These are phyloP conservation scores for Claviceps sp. DNA, from an alignment of 2,329 filamentous ascomycete genomes.

Conservation along the genomic window DNA sequence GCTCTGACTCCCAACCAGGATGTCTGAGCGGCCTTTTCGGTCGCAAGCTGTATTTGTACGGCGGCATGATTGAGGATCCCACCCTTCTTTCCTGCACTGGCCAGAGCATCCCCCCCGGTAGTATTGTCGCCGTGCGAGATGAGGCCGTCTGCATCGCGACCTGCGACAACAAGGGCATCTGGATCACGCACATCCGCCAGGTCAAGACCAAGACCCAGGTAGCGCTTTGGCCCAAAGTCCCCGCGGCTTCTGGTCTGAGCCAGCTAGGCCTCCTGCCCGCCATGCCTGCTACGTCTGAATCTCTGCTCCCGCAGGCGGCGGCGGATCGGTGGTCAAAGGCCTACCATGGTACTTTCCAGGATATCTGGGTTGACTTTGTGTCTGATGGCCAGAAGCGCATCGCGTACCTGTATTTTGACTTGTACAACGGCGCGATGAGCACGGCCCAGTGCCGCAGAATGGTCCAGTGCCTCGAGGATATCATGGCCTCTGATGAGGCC, in stretches of 20 bases:
- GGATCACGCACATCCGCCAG: conserved; percentile 26
- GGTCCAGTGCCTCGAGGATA: conserved; percentile 21
- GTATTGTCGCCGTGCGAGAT: conserved; percentile 22
- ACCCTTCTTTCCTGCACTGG: conserved; percentile 2
- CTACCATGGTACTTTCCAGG: conserved; percentile 20
- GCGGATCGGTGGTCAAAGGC: conserved; percentile 17
- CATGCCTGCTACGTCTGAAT: conserved; percentile 6
- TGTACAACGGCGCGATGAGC: conserved; percentile 31
- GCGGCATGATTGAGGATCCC: conserved; percentile 24
- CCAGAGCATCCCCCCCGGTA: conserved; percentile 8
- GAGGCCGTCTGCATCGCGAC: conserved; percentile 24
- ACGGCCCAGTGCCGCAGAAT: conserved; percentile 24
- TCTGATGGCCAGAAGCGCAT: conserved; percentile 12
- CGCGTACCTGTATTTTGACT: conserved; percentile 28
- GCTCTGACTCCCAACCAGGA: conserved; percentile 27
- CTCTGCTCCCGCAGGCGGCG: conserved; percentile 6
- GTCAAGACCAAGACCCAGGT: conserved; percentile 23
- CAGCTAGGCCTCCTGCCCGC: conserved; percentile 18
- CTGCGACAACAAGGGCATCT: conserved; percentile 24
- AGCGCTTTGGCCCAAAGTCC: conserved; percentile 27
- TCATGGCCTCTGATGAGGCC: conserved; percentile 12
- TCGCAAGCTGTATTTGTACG: conserved; percentile 24
- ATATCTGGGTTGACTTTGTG: conserved; percentile 25
- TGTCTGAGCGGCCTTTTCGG: conserved; percentile 24
- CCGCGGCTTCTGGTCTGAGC: conserved; percentile 20